Conservation (phyloP, 2,329 filamentous ascomycete species). For the Teratosphaeria epicoccoides region DNA sequence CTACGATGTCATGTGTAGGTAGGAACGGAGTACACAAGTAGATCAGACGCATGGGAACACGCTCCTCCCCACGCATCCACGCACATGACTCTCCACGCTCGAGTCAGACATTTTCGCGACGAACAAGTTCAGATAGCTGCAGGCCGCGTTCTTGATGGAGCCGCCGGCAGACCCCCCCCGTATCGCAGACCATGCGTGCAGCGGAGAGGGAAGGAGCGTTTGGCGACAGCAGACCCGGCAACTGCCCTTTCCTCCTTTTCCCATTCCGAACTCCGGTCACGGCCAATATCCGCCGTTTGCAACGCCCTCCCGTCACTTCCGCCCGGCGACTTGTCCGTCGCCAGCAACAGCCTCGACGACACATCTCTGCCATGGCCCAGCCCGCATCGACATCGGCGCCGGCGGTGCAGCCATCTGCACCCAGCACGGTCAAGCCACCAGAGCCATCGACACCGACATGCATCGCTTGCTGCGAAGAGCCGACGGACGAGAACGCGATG, state of each 20-base stretch:
- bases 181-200: neutral
- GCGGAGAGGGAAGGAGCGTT: neutral
- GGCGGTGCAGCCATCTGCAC: neutral
- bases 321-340: neutral
- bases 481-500: constrained; percentile 3
- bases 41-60: no score
- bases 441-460: constrained; percentile 11
- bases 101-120: no score
- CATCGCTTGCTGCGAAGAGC: constrained; percentile 16
- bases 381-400: neutral
- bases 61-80: no score
- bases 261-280: neutral
- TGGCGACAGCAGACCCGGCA: neutral
- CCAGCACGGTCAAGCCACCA: neutral
- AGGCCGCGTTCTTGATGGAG: no score
- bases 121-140: no score
- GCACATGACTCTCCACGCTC: no score
- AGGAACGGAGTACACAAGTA: no score
- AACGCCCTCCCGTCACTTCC: neutral
- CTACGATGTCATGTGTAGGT: no score
- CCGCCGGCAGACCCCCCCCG: no score
- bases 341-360: neutral
- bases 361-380: neutral
- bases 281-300: neutral
- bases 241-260: neutral